Base-by-base conservation (phyloP, 1,284 basidiomycete species). In the Ganoderma boninense region DNA sequence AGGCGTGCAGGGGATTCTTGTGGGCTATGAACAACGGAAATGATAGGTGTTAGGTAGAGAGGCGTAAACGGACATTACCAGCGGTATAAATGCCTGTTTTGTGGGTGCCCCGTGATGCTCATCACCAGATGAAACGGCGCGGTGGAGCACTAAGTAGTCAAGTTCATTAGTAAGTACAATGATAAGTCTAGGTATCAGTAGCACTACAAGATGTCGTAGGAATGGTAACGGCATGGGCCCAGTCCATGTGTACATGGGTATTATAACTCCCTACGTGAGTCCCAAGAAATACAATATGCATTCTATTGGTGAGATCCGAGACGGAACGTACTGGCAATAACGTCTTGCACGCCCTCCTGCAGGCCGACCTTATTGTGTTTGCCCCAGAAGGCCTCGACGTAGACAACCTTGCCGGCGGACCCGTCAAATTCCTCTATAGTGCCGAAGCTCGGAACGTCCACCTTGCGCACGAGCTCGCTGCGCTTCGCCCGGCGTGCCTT, bases 321-420 rank as follows among this genome's bases (percentile, higher is more conserved):
- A 43, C 64, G 65, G 79, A 92, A 92, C n/a, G 82, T 82, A 35
- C 77, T 83, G 54, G 87, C 85, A 62, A 95, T 90, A 44, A 90
- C 82, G 78, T 94, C 92, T 72, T 94, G 89, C 32, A 94, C 85
- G 2, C 92, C 92, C 73, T 95, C 93, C 73, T 91, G 87, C 7
- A 87, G 77, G 5, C 89, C 91, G n/a, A 95, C 76, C 67, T 84
- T 83, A 71, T 90, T 86, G 75, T 95, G 93, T 1, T 85, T 86
- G 7, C 94, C 94, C 72, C 84, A 87, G 49, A 85, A 76, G 2
- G 89, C 87, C 81, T 91, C 89, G 46, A 94, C 83, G 46, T 90
- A 88, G 7, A 85, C 83, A 4, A 92, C 84, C 69, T 84, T 86
- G 56, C 87, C 82, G 13, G 82, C 82, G 2, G 81, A 79, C 6